Conservation (phyloP, 176 grass and related monocot species). For the Carex myosuroides region DNA sequence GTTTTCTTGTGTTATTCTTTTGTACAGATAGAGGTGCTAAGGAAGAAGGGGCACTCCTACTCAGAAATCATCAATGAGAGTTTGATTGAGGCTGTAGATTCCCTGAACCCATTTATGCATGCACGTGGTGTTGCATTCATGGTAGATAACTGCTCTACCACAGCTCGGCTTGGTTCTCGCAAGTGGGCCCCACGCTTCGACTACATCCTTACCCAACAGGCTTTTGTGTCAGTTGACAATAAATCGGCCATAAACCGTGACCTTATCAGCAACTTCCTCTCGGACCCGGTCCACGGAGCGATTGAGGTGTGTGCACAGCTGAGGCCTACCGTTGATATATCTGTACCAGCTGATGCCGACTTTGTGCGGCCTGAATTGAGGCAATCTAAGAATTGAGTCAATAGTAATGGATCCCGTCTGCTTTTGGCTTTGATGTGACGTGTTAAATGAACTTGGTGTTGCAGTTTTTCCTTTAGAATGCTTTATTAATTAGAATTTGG, state of each 20-base stretch:
- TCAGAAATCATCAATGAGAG: constrained; percentile 88
- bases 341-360: constrained; percentile 56
- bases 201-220: constrained; percentile 88
- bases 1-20: background rate
- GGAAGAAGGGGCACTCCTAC: constrained; percentile 82
- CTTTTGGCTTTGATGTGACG: background rate
- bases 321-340: constrained; percentile 86
- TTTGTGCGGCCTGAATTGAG: constrained; percentile 84
- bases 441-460: background rate
- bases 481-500: background rate
- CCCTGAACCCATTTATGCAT: constrained; percentile 91
- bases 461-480: background rate
- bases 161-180: constrained; percentile 74
- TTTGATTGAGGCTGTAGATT: constrained; percentile 85
- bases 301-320: constrained; percentile 70
- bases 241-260: constrained; percentile 53
- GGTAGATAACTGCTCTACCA: constrained; percentile 94
- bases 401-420: background rate
- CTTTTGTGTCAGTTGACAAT: constrained; percentile 51
- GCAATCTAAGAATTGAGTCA: background rate
- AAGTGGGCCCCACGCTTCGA: constrained; percentile 91
- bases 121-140: constrained; percentile 89
- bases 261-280: constrained; percentile 83
- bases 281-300: constrained; percentile 64
- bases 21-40: constrained; percentile 63